Evolutionary conservation across 805 yeast species (phyloP), one percentile per base, ranked within the genome.

Genomic region (Nematodospora valgi): DNA sequence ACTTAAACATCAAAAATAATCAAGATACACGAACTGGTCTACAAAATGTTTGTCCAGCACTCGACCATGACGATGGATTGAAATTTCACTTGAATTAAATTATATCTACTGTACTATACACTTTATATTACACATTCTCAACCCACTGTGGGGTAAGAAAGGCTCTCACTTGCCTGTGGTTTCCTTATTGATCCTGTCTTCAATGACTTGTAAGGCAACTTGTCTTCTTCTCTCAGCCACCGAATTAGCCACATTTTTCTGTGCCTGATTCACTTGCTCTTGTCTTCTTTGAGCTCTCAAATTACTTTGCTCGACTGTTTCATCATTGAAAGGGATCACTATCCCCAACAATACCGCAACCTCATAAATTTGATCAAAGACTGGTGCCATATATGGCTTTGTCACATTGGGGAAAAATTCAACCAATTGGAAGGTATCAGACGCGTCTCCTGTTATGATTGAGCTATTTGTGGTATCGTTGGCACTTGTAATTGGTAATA

Each of bases 381-480:
- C 47, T 1, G 78, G 76, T 22, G 66, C 63, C 31, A 86, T 54
- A 17, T 71, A 43, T 3, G 77, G 74, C 37, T 77, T 76, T 2
- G 73, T 23, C 1, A 73, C 53, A 31, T 70, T 77, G 1, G 97
- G 97, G 76, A 89, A 89, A 55, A 89, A 86, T 48, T 82, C 82
- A 21, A 81, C 80, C 43, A 89, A 70, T 37, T 85, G 79, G 65
- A 89, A 89, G 1, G 91, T 83, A 46, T 89, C 96, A 0, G 93
- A 80, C 0, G 96, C 95, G 56, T 88, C 96, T 24, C 97, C 96
- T 18, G 73, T 58, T 8, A 80, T 60, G 16, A 68, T 53, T 14
- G 52, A 34, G n/a, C n/a, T n/a, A n/a, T n/a, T n/a, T n/a, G n/a
- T n/a, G 9, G 45, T 41, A 17, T 51, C 55, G 27, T 39, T 44